phyloP scores from a whole-genome alignment of 306 rosid species.

The Cicer arietinum region DNA sequence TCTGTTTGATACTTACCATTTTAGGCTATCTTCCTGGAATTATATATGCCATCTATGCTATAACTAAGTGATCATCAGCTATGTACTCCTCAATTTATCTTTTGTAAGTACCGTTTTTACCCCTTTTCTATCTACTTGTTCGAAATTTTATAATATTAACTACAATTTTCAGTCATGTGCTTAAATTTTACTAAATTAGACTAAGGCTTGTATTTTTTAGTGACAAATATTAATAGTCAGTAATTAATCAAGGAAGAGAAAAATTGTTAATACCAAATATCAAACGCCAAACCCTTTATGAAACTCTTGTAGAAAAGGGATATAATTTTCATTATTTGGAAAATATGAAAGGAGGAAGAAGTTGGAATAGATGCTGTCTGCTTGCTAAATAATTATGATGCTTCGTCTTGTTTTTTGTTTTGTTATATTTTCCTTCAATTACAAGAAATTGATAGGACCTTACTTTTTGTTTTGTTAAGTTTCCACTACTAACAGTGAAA shows the following conservation, averaged over 20 bases:
- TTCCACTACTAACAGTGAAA: background rate
- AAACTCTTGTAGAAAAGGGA: no score
- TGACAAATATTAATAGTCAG: no score
- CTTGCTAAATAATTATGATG: constrained; percentile 21
- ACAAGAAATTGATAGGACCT: background rate
- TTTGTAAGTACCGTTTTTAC: background rate
- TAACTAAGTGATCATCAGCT: constrained; percentile 61
- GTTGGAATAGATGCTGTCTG: background rate
- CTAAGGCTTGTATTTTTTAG: no score
- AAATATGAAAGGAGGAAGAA: no score
- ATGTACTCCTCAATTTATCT: background rate
- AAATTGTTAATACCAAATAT: no score
- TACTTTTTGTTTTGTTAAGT: background rate
- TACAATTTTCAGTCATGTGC: no score
- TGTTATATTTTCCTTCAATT: background rate
- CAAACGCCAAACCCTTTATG: no score
- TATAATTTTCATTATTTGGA: no score
- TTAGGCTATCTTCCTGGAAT: constrained; percentile 82
- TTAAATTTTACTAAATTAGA: no score
- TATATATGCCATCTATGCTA: constrained; percentile 71
- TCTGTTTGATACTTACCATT: constrained; percentile 73
- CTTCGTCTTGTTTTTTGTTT: background rate
- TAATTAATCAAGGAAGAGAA: no score
- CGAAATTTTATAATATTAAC: no score
- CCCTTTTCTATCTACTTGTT: background rate